phyloP scores from a whole-genome alignment of 2,329 filamentous ascomycete genomes.

The Neobulgaria alba region DNA sequence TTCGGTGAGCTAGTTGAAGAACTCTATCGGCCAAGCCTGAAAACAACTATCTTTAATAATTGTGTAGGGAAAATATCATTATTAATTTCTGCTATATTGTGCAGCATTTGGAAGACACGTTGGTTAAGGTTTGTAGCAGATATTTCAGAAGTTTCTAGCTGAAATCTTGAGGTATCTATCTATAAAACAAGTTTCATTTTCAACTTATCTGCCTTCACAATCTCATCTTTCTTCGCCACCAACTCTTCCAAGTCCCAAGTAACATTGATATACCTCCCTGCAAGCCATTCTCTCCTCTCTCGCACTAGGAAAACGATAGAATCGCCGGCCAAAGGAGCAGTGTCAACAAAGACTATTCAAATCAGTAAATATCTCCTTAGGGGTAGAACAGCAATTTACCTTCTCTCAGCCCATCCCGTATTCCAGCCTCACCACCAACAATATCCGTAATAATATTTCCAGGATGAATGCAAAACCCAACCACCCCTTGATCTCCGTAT shows the following conservation, averaged over 20 bases:
- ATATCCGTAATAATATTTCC: constrained; percentile 24
- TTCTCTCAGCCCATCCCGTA: constrained; percentile 6
- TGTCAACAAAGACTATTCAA: constrained; percentile 28
- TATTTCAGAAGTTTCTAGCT: too few species aligned
- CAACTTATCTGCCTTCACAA: constrained; percentile 30
- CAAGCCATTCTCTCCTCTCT: constrained; percentile 37
- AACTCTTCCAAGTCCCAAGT: constrained; percentile 42
- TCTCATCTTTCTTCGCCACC: constrained; percentile 33
- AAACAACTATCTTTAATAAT: too few species aligned
- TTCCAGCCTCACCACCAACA: constrained; percentile 8
- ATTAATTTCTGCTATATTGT: too few species aligned
- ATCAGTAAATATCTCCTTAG: too few species aligned
- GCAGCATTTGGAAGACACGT: too few species aligned
- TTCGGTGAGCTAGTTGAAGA: too few species aligned
- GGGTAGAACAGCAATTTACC: constrained; percentile 12
- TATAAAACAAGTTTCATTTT: constrained; percentile 26
- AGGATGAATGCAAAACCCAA: constrained; percentile 33
- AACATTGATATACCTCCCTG: constrained; percentile 35
- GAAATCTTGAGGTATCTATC: too few species aligned
- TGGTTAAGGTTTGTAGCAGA: too few species aligned
- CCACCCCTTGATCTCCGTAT: constrained; percentile 34
- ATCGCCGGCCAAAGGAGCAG: constrained; percentile 33
- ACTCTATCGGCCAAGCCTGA: too few species aligned
- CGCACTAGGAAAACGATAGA: constrained; percentile 36
- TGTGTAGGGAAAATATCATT: too few species aligned